These are phyloP conservation scores for Neoscytalidium dimidiatum DNA, from an alignment of 2,329 filamentous ascomycete species.

Conservation along the genomic window DNA sequence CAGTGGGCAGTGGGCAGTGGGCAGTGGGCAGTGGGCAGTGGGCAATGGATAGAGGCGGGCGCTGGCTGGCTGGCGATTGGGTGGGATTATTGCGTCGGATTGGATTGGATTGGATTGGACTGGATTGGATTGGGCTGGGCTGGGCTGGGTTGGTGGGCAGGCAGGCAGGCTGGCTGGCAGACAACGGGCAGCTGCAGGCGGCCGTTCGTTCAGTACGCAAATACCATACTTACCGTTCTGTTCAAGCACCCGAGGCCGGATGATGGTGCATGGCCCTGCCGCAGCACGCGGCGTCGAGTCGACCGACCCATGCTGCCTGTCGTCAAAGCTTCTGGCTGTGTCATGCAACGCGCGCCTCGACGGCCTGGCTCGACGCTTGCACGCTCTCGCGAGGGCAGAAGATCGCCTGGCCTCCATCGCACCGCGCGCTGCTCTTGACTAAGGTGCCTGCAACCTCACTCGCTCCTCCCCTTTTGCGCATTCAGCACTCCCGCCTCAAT, in stretches of 20 bases:
- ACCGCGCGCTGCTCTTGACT: conserved; percentile 15
- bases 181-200: too few relatives aligned
- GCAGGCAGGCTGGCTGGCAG: not conserved
- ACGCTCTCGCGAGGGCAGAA: conserved; percentile 15
- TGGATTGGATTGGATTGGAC: too few relatives aligned
- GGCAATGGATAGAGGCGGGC: too few relatives aligned
- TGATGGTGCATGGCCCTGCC: conserved; percentile 13
- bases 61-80: too few relatives aligned
- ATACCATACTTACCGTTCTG: conserved; percentile 4
- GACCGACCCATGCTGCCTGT: conserved; percentile 7
- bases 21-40: too few relatives aligned
- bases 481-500: not conserved
- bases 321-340: conserved; percentile 17
- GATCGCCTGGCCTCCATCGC: conserved; percentile 12
- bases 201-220: conserved; percentile 15
- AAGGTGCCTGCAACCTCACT: conserved; percentile 12
- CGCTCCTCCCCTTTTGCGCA: conserved; percentile 13
- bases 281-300: conserved; percentile 13
- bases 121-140: too few relatives aligned
- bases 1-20: too few relatives aligned
- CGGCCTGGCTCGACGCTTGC: conserved; percentile 15
- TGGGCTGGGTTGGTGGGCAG: not conserved
- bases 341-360: conserved; percentile 15
- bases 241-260: conserved; percentile 10
- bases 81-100: too few relatives aligned